Conservation (phyloP, 2,329 filamentous ascomycete species). For the Penicillium sp. region DNA sequence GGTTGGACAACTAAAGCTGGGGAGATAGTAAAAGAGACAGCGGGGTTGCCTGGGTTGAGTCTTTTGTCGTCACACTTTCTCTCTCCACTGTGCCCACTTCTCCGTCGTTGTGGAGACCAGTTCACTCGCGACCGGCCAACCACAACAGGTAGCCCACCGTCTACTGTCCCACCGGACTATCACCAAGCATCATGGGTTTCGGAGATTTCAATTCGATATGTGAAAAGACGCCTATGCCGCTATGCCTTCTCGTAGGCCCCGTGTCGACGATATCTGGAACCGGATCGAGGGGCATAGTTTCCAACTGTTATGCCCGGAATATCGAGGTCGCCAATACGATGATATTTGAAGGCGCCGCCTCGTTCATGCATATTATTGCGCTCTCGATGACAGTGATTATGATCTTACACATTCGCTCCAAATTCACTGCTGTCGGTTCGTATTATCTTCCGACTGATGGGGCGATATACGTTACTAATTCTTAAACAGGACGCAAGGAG, state of each 20-base stretch:
- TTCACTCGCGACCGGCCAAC: slow-evolving; percentile 23
- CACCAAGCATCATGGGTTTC: slow-evolving; percentile 70
- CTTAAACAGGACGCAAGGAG: slow-evolving; percentile 60
- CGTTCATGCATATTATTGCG: slow-evolving; percentile 88
- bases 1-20: background rate
- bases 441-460: slow-evolving; percentile 5
- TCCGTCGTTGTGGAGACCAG: slow-evolving; percentile 36
- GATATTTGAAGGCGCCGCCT: slow-evolving; percentile 91
- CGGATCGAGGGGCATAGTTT: slow-evolving; percentile 76
- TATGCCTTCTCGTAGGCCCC: slow-evolving; percentile 83
- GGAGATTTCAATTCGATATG: slow-evolving; percentile 89
- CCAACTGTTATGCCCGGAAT: slow-evolving; percentile 88
- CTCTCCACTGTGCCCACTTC: slow-evolving; percentile 24
- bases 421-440: slow-evolving; percentile 96
- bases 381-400: slow-evolving; percentile 93
- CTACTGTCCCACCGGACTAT: slow-evolving; percentile 15
- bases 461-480: slow-evolving; percentile 9
- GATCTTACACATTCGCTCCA: slow-evolving; percentile 94
- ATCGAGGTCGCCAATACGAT: slow-evolving; percentile 97
- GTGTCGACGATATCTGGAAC: slow-evolving; percentile 63
- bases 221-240: slow-evolving; percentile 76
- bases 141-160: slow-evolving; percentile 21
- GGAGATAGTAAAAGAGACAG: background rate
- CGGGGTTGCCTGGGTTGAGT: background rate
- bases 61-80: slow-evolving; percentile 14